A percentile compares a stretch with the other conserved stretches of the same genome.
These are phyloP conservation scores for Exsudoporus frostii DNA, from an alignment of 768 basidiomycete species.

Conservation along the genomic window DNA sequence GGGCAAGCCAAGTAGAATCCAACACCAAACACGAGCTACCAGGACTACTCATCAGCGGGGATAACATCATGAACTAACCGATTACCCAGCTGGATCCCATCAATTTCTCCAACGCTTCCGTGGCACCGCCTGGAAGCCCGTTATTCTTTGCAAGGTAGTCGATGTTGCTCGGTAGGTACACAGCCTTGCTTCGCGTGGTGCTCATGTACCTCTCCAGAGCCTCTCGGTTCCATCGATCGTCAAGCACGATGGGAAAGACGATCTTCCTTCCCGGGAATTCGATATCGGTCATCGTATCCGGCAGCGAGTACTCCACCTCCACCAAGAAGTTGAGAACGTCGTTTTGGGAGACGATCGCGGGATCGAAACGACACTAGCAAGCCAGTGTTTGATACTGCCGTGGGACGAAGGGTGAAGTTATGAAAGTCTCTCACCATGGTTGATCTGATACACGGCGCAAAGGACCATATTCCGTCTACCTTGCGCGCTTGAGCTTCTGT, in stretches of 20 bases:
- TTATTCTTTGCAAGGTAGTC: conserved; percentile 65
- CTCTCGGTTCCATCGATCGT: conserved; percentile 56
- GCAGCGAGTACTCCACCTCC: conserved; percentile 37
- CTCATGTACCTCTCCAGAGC: conserved; percentile 58
- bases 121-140: conserved; percentile 43
- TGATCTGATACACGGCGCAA: conserved; percentile 54
- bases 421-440: conserved; percentile 44
- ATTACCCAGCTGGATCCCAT: conserved; percentile 50
- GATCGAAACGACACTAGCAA: conserved; percentile 50
- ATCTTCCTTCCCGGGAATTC: conserved; percentile 51
- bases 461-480: conserved; percentile 37
- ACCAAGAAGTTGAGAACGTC: conserved; percentile 43
- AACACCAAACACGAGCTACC: conserved; percentile 56
- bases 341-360: conserved; percentile 38
- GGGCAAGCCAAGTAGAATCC: conserved; percentile 66
- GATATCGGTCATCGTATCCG: conserved; percentile 38
- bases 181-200: conserved; percentile 51
- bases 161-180: conserved; percentile 67
- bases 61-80: neutral
- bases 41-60: conserved; percentile 10
- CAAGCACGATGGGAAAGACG: conserved; percentile 58
- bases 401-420: neutral
- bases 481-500: conserved; percentile 32
- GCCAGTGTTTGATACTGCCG: neutral
- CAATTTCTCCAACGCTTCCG: conserved; percentile 45